Conservation (phyloP, 1,139 yeast species). For the Pichia sp. region DNA sequence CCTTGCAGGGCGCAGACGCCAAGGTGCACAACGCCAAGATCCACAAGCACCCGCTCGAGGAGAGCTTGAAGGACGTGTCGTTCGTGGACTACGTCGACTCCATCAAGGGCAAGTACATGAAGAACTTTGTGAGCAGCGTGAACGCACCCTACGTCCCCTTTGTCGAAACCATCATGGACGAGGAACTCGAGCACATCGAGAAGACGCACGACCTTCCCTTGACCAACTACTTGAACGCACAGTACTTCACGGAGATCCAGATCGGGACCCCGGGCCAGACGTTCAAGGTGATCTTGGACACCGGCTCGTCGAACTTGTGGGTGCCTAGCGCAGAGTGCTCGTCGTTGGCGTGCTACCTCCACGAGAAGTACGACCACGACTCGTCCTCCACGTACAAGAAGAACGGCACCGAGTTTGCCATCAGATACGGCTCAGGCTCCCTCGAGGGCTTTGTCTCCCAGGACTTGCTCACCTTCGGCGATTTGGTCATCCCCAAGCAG, state of each 20-base stretch:
- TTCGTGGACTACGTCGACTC: conserved; percentile 63
- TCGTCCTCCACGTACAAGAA: conserved; percentile 74
- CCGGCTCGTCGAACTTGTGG: conserved; percentile 97
- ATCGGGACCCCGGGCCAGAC: conserved; percentile 91
- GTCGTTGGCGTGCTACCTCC: conserved; percentile 92
- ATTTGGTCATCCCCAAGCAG: conserved; percentile 76
- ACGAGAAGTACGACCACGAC: conserved; percentile 80
- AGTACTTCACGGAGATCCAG: conserved; percentile 84
- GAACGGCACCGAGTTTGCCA: conserved; percentile 80
- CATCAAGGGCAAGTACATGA: conserved; percentile 68
- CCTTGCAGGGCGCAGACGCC: conserved; percentile 48
- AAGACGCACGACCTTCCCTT: conserved; percentile 68
- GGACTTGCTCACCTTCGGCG: conserved; percentile 78
- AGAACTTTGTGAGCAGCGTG: conserved; percentile 10
- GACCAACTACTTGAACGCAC: conserved; percentile 90
- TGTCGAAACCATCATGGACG: conserved; percentile 28
- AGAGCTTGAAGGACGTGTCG: conserved; percentile 53
- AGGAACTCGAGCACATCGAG: neutral
- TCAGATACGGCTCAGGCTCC: conserved; percentile 89
- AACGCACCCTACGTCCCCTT: conserved; percentile 43
- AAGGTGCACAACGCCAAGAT: conserved; percentile 60
- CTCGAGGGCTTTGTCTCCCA: conserved; percentile 88
- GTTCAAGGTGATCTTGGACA: conserved; percentile 87
- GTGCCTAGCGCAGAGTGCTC: conserved; percentile 86
- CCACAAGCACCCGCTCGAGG: conserved; percentile 59